These are phyloP conservation scores for Multifurca ochricompacta DNA, from an alignment of 768 basidiomycete species.

Conservation along the genomic window DNA sequence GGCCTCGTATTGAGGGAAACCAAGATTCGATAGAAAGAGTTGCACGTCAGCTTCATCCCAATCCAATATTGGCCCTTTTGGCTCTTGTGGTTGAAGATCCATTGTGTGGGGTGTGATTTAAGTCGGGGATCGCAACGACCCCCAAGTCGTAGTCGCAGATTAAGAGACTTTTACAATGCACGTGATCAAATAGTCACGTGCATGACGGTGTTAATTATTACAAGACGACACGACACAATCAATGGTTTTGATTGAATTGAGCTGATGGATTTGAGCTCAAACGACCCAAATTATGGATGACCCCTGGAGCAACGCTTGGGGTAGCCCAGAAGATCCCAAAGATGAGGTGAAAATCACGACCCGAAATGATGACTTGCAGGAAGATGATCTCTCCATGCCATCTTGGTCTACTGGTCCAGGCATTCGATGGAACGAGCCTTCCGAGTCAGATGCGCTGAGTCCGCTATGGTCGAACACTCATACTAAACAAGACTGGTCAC, in stretches of 20 bases:
- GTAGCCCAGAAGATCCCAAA: conserved; percentile 31
- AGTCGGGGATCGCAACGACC: conserved; percentile 3
- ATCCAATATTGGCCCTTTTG: conserved; percentile 33
- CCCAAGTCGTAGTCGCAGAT: not conserved
- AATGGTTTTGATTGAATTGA: no score
- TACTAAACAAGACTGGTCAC: conserved; percentile 24
- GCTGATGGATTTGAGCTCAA: no score
- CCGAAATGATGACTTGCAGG: conserved; percentile 31
- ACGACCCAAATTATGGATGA: conserved; percentile 68
- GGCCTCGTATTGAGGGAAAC: conserved; percentile 77
- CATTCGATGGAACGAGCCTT: conserved; percentile 42
- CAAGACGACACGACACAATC: no score
- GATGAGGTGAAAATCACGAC: not conserved
- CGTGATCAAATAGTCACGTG: conserved; percentile 9
- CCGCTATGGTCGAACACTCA: conserved; percentile 36
- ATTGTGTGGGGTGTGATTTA: conserved; percentile 19
- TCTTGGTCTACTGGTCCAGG: conserved; percentile 46
- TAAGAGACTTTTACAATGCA: not conserved
- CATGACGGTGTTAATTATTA: no score
- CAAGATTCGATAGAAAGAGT: conserved; percentile 65
- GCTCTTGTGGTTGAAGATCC: conserved; percentile 28
- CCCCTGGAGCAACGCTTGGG: conserved; percentile 70
- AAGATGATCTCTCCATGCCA: conserved; percentile 49
- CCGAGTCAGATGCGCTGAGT: conserved; percentile 29
- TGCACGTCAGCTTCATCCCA: conserved; percentile 80